Base-by-base conservation (phyloP, 192 early-diverging fungal genomes). In the Backusella mclennaniae region DNA sequence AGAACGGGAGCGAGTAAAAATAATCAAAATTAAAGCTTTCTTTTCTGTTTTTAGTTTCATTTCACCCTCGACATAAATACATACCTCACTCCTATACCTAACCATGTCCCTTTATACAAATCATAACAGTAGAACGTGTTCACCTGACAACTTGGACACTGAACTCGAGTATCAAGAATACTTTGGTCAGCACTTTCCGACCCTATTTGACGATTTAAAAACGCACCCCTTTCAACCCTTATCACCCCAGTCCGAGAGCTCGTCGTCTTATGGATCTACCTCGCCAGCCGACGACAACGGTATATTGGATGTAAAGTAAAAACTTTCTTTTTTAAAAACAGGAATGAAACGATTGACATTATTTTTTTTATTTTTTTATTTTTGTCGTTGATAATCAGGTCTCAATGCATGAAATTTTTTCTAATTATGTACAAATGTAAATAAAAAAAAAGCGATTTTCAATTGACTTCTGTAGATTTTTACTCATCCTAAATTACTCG, bases 401-500 rank as follows among this genome's bases (percentile, higher is more conserved):
- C 56, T 59, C 56, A 59, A 26, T 26, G 56, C 56, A 59, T 59
- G 56, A 59, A 59, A 3, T 26, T 26, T 59, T 59, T 59, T 59
- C 56, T 59, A 59, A 59, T 59, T 59, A 59, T 59, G 56, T 63
- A 63, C 56, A 63, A 63, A 63, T 63, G 56, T 63, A 63, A 63
- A 63, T 63, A 63, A 63, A n/a, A 23, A 49, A 26, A 33, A 33
- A 33, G 38, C n/a, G 19, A 49, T 17, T 49, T 49, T 29, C 56
- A 63, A 63, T 63, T 63, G 23, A 12, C 11, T 63, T 29, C 26
- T 63, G 56, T 29, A 29, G 46, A 29, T 63, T 59, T 59, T 63
- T 63, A 59, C 21, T 63, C 21, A 63, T 63, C 23, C 56, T 63
- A 63, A 63, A 29, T 63, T 63, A 63, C 4, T 63, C 56, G 29